These are phyloP conservation scores for Micromonas pusilla DNA, from an alignment of 139 green algal species.

Conservation along the genomic window DNA sequence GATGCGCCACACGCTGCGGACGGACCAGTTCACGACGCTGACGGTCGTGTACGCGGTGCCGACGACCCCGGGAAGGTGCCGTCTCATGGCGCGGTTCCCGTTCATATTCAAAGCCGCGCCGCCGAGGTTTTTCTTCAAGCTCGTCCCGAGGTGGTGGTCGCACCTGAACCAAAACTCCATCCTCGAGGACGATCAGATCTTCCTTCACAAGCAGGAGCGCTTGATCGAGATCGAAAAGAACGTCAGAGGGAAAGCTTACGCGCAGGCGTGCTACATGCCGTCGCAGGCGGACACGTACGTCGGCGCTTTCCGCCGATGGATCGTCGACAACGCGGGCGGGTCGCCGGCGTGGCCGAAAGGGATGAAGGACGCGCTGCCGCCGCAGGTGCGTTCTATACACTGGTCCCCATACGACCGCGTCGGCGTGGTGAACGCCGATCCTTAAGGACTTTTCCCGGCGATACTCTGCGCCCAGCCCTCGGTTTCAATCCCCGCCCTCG, in stretches of 20 bases:
- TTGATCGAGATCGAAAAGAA: slow-evolving; percentile 21
- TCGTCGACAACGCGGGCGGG: background rate
- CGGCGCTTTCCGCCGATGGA: slow-evolving; percentile 28
- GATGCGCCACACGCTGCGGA: slow-evolving; percentile 19
- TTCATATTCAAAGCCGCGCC: slow-evolving; percentile 48
- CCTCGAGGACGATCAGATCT: slow-evolving; percentile 53
- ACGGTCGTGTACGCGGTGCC: slow-evolving; percentile 24
- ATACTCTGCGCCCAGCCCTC: too few species aligned
- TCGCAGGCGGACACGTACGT: slow-evolving; percentile 21
- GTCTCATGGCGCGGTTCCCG: slow-evolving; percentile 34
- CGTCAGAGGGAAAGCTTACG: slow-evolving; percentile 12
- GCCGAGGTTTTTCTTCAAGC: slow-evolving; percentile 10
- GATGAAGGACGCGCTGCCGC: slow-evolving; percentile 9
- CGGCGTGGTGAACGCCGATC: too few species aligned
- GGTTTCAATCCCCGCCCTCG: too few species aligned
- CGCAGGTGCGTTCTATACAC: too few species aligned
- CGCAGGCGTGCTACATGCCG: slow-evolving; percentile 28
- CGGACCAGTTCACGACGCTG: slow-evolving; percentile 12
- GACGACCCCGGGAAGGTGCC: slow-evolving; percentile 14
- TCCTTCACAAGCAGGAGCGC: slow-evolving; percentile 42
- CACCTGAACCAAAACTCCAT: slow-evolving; percentile 46
- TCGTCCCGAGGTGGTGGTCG: slow-evolving; percentile 29
- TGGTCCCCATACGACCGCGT: too few species aligned
- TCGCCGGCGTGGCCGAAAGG: background rate
- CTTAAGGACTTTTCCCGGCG: too few species aligned